A percentile compares a stretch with the other conserved stretches of the same genome.
phyloP scores from a whole-genome alignment of 352 stramenopile genomes.

The Phytophthora hibernalis region DNA sequence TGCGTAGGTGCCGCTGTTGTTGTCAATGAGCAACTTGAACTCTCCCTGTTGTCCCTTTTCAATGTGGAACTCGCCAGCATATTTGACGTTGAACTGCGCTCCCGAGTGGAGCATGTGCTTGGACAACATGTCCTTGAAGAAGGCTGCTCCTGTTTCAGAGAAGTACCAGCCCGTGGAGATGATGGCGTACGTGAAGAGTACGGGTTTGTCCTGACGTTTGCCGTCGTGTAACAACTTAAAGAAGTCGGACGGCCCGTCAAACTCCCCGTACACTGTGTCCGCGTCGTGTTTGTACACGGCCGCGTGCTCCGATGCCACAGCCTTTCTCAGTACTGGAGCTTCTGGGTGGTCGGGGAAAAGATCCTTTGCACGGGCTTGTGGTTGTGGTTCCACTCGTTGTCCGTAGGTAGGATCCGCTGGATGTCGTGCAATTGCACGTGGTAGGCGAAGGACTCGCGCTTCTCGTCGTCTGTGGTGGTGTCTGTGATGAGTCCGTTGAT shows the following conservation, averaged over 20 bases:
- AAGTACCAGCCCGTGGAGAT: conserved; percentile 45
- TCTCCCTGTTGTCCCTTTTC: conserved; percentile 23
- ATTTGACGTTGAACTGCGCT: conserved; percentile 38
- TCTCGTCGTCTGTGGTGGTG: conserved; percentile 32
- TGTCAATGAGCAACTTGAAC: conserved; percentile 43
- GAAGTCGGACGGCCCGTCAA: conserved; percentile 29
- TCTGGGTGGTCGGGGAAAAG: conserved; percentile 42
- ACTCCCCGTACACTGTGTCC: conserved; percentile 21
- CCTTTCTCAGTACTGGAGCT: conserved; percentile 32
- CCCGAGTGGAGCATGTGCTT: conserved; percentile 49
- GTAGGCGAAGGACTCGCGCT: conserved; percentile 33
- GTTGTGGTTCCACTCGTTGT: conserved; percentile 48
- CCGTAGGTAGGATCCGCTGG: conserved; percentile 17
- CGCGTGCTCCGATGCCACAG: conserved; percentile 31
- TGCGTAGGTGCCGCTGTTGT: conserved; percentile 48
- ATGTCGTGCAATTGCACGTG: conserved; percentile 43
- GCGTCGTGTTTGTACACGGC: conserved; percentile 40
- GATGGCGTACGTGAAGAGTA: conserved; percentile 52
- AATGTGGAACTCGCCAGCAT: conserved; percentile 42
- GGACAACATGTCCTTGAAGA: conserved; percentile 53
- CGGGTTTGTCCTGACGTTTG: conserved; percentile 31
- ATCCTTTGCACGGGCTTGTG: conserved; percentile 32
- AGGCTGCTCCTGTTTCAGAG: conserved; percentile 41
- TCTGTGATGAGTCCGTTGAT: conserved; percentile 34
- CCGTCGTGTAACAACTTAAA: conserved; percentile 40